Conservation (phyloP, 805 yeast species). For the Komagataella mondaviorum region DNA sequence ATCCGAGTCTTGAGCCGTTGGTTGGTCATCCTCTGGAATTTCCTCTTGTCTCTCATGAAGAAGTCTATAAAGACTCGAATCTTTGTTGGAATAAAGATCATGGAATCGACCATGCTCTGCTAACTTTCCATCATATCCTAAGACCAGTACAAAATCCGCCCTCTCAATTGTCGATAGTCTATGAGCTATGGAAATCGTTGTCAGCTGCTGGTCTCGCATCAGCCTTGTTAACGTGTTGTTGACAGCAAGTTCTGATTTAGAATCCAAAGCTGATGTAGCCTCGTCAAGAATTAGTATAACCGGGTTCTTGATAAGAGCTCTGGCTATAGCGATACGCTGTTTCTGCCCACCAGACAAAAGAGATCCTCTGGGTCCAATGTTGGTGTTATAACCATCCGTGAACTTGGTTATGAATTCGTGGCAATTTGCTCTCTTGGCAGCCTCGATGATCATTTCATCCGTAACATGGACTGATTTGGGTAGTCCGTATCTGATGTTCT, state of each 20-base stretch:
- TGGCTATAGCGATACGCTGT: conserved; percentile 83
- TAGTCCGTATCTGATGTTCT: conserved; percentile 72
- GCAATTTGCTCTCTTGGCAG: conserved; percentile 66
- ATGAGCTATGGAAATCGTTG: conserved; percentile 84
- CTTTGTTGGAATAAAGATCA: conserved; percentile 33
- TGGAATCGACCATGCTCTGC: conserved; percentile 63
- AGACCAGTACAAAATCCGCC: conserved; percentile 69
- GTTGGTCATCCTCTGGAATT: not conserved
- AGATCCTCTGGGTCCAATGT: conserved; percentile 72
- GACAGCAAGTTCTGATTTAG: conserved; percentile 76
- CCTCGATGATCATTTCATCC: conserved; percentile 46
- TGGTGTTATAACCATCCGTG: conserved; percentile 73
- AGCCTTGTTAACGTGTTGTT: conserved; percentile 56
- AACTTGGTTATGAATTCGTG: conserved; percentile 52
- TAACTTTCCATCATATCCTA: conserved; percentile 65
- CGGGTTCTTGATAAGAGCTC: conserved; percentile 67
- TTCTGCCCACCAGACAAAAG: conserved; percentile 83
- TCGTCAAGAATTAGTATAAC: conserved; percentile 75
- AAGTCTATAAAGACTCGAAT: conserved; percentile 17
- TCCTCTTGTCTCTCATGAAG: conserved; percentile 1
- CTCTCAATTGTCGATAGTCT: conserved; percentile 78
- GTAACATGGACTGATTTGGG: conserved; percentile 35
- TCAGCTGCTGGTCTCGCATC: conserved; percentile 45
- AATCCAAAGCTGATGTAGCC: conserved; percentile 89
- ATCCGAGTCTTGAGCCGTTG: not conserved